Conservation (phyloP, 192 early-diverging fungal genomes). For the Pecoramyces ruminantium region DNA sequence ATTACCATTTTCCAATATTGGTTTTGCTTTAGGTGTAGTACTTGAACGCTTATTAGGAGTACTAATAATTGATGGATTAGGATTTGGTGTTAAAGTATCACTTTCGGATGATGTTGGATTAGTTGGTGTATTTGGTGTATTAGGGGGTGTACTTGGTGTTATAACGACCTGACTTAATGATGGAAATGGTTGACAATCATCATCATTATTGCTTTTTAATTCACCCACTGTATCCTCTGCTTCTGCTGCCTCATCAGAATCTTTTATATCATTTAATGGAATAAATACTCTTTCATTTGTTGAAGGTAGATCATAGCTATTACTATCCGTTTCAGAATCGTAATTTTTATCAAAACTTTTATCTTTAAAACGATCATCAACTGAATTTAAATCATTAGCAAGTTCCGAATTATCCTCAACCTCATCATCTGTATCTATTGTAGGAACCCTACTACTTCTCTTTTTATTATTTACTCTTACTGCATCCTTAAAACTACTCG, state of each 20-base stretch:
- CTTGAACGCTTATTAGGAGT: not conserved
- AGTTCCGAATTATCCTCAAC: not conserved
- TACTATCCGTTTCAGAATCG: not conserved
- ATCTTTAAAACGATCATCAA: not conserved
- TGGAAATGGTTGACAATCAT: not conserved
- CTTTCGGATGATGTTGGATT: not conserved
- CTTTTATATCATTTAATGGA: not conserved
- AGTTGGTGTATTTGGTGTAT: not conserved
- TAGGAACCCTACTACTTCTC: not conserved
- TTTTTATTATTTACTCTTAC: not conserved
- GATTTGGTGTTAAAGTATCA: not conserved
- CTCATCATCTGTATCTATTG: not conserved
- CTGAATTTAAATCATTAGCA: not conserved
- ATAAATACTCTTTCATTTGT: not conserved
- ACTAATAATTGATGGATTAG: not conserved
- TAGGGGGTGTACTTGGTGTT: not conserved
- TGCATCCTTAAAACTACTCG: not conserved
- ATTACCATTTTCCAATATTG: not conserved
- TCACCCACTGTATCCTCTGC: not conserved
- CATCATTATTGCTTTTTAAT: not conserved
- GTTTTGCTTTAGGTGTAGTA: not conserved
- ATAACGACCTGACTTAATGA: not conserved
- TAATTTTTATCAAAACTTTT: not conserved
- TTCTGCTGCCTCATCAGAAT: not conserved
- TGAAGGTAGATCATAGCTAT: not conserved